Evolutionary conservation across 495 filamentous ascomycete species (phyloP).

Genomic region (Xylaria sp.): DNA sequence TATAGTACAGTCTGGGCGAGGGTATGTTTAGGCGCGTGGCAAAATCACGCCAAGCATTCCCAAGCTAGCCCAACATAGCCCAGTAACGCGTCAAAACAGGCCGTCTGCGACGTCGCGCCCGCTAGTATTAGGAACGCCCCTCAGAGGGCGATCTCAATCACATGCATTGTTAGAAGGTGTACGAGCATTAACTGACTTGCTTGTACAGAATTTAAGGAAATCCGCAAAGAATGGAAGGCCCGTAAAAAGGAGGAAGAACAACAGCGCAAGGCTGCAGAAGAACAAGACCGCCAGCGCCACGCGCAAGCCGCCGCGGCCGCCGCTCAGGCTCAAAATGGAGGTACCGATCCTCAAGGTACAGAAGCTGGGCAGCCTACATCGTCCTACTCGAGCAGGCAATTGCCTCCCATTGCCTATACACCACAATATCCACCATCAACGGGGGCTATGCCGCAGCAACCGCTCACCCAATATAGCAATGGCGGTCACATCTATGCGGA

Average conservation of each 20-base stretch:
- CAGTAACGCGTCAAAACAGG: background rate
- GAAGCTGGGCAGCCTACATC: slow-evolving; percentile 59
- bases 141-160: background rate
- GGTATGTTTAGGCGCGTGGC: background rate
- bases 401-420: slow-evolving; percentile 88
- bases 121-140: background rate
- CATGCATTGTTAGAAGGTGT: background rate
- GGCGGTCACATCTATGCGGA: slow-evolving; percentile 54
- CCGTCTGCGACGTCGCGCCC: background rate
- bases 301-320: slow-evolving; percentile 61
- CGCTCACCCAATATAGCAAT: slow-evolving; percentile 68
- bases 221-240: slow-evolving; percentile 98
- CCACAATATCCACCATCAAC: slow-evolving; percentile 72
- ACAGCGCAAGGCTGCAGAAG: slow-evolving; percentile 87
- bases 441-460: slow-evolving; percentile 65
- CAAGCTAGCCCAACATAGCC: background rate
- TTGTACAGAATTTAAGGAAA: slow-evolving; percentile 92
- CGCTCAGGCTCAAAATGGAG: slow-evolving; percentile 44
- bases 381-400: slow-evolving; percentile 65
- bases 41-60: background rate
- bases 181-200: slow-evolving; percentile 9
- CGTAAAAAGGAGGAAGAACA: slow-evolving; percentile 99
- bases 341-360: slow-evolving; percentile 48
- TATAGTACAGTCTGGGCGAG: background rate
- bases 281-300: slow-evolving; percentile 75